Evolutionary conservation across 2,329 filamentous ascomycete genomes (phyloP).

Genomic region (Coleophoma crateriformis): DNA sequence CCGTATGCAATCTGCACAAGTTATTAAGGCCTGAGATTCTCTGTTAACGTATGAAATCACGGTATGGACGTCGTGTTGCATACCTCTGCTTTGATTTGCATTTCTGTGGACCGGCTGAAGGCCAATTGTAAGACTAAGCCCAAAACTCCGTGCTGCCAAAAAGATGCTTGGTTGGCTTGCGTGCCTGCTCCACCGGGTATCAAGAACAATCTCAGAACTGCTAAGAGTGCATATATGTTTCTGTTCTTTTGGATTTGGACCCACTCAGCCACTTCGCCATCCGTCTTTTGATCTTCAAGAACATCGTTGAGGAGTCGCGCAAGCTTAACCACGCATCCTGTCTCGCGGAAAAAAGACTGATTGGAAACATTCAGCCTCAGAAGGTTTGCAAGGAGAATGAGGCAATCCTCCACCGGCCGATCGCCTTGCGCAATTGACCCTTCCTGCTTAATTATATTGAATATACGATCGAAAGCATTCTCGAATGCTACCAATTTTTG

Average conservation of each 20-base stretch:
- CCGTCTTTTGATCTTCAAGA: constrained; percentile 47
- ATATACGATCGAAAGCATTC: constrained; percentile 84
- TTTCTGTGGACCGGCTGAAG: constrained; percentile 67
- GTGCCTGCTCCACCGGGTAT: constrained; percentile 76
- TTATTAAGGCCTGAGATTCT: constrained; percentile 60
- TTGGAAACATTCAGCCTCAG: constrained; percentile 84
- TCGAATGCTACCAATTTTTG: constrained; percentile 96
- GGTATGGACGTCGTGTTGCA: constrained; percentile 2
- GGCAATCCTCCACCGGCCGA: constrained; percentile 84
- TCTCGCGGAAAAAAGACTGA: constrained; percentile 89
- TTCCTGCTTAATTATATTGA: constrained; percentile 75
- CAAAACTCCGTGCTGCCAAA: constrained; percentile 77
- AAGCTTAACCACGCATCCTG: constrained; percentile 71
- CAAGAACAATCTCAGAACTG: constrained; percentile 82
- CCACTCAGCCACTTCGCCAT: constrained; percentile 64
- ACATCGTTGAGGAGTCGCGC: constrained; percentile 61
- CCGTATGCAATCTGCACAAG: constrained; percentile 83
- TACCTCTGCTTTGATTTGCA: constrained; percentile 78
- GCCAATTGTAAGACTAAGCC: constrained; percentile 76
- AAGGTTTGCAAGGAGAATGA: constrained; percentile 86
- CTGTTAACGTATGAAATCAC: constrained; percentile 8
- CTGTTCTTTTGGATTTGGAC: constrained; percentile 74
- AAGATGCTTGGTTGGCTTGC: constrained; percentile 75
- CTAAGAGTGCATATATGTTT: constrained; percentile 85
- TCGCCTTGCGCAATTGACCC: constrained; percentile 79